Percentiles rank a stretch among this genome's conserved stretches.
phyloP scores from a whole-genome alignment of 139 green algal species.

The Chlorella sp. region DNA sequence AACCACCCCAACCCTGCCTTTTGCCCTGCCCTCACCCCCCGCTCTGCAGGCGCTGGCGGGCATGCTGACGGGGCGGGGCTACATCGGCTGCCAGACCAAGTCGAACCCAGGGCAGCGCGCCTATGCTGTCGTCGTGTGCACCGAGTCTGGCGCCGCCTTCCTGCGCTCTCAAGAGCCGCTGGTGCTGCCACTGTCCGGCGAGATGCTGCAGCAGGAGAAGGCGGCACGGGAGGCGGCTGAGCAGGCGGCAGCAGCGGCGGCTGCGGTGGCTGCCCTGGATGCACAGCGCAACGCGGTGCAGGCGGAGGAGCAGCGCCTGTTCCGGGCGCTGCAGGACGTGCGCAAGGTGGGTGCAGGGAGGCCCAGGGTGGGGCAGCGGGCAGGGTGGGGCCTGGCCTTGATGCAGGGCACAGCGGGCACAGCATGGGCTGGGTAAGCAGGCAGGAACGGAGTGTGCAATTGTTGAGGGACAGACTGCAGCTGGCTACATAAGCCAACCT shows the following conservation, averaged over 20 bases:
- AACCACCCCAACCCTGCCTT: background rate
- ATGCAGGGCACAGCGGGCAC: no score
- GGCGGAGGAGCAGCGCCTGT: conserved; percentile 34
- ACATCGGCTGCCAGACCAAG: conserved; percentile 1
- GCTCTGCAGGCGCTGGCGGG: conserved; percentile 36
- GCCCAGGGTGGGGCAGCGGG: no score
- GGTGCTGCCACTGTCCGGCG: conserved; percentile 20
- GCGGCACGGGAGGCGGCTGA: conserved; percentile 29
- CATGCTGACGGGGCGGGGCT: conserved; percentile 16
- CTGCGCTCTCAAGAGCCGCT: background rate
- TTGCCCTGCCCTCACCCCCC: background rate
- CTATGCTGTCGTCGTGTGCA: conserved; percentile 1
- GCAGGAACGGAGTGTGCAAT: background rate
- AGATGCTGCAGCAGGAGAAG: conserved; percentile 34
- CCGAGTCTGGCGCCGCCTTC: conserved; percentile 17
- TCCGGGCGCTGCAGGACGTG: conserved; percentile 10
- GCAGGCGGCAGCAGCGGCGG: conserved; percentile 13
- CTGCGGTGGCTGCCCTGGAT: background rate
- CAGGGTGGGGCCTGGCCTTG: no score
- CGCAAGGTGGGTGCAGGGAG: conserved; percentile 21
- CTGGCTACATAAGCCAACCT: no score
- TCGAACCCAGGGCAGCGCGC: conserved; percentile 12
- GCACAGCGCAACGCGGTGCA: background rate
- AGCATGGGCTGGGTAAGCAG: background rate
- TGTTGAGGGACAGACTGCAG: no score